Evolutionary conservation across 2,329 filamentous ascomycete species (phyloP), one percentile per base, ranked within the genome.

Genomic region (Cryphonectria parasitica): DNA sequence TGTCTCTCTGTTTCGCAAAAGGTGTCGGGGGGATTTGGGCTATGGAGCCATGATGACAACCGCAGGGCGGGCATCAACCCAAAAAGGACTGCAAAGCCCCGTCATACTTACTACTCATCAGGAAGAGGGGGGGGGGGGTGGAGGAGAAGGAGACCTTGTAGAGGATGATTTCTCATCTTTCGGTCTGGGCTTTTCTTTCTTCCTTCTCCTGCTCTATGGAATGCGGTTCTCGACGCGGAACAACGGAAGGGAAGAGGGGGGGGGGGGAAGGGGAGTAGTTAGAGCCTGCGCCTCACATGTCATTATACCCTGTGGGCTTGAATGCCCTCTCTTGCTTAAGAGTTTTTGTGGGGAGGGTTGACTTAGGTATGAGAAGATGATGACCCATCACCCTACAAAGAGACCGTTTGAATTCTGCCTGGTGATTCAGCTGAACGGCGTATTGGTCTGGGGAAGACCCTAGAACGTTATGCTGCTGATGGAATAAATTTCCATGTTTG

Each of bases 101-200:
- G n/a, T 58, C 22, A 36, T 58, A 11, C 49, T 39, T n/a, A 11
- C 17, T 22, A 22, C 13, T 39, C 54, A n/a, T 49, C 19, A 49
- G 19, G 19, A 49, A 49, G 45, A 49, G 45, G 45, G 19, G 22
- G 45, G 45, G 6, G 10, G 36, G 36, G 36, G 19, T 34, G 34
- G 6, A n/a, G n/a, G n/a, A n/a, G n/a, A n/a, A 49, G 43, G 45
- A 49, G 45, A 49, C 17, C 45, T 22, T 28, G 15, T 41, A 36
- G 11, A 22, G 3, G 5, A 39, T 66, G 64, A 66, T 66, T 66
- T 66, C 49, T 66, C 64, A 66, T 66, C 64, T 39, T 56, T 2
- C 13, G 8, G 25, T 15, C 54, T 19, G 36, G n/a, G 15, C 3
- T 66, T 13, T n/a, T 19, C 3, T n/a, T 10, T 49, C 3, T n/a